These are phyloP conservation scores for Cryphonectria naterciae DNA, from an alignment of 2,329 filamentous ascomycete genomes.

Conservation along the genomic window DNA sequence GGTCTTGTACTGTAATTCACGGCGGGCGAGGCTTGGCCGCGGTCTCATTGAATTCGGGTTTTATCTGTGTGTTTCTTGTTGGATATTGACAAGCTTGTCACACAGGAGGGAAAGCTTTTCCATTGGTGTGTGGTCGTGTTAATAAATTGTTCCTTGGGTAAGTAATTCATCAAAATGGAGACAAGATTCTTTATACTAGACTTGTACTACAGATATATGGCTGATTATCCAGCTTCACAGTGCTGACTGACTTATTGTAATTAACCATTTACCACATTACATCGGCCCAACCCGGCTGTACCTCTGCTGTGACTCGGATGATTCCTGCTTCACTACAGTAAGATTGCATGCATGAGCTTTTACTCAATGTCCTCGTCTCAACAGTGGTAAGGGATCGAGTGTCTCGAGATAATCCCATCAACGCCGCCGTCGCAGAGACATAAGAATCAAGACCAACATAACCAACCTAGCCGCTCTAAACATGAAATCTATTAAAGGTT, in stretches of 20 bases:
- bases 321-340: neutral
- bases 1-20: neutral
- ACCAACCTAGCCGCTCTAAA: neutral
- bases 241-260: too few species aligned
- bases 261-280: too few species aligned
- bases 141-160: neutral
- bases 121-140: neutral
- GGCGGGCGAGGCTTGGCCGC: neutral
- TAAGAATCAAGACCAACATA: neutral
- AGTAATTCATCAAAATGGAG: neutral
- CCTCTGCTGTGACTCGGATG: neutral
- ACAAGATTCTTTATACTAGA: neutral
- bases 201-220: neutral
- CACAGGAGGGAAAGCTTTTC: neutral
- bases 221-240: neutral
- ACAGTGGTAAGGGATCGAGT: neutral
- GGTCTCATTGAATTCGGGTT: neutral
- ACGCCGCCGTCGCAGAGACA: too few species aligned
- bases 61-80: neutral
- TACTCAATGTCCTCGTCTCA: neutral
- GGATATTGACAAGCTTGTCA: neutral
- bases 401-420: too few species aligned
- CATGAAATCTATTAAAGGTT: neutral
- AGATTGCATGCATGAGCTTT: too few species aligned
- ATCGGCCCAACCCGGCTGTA: neutral